Evolutionary conservation across 2,329 filamentous ascomycete species (phyloP).

Genomic region (Sarocladium oryzae): DNA sequence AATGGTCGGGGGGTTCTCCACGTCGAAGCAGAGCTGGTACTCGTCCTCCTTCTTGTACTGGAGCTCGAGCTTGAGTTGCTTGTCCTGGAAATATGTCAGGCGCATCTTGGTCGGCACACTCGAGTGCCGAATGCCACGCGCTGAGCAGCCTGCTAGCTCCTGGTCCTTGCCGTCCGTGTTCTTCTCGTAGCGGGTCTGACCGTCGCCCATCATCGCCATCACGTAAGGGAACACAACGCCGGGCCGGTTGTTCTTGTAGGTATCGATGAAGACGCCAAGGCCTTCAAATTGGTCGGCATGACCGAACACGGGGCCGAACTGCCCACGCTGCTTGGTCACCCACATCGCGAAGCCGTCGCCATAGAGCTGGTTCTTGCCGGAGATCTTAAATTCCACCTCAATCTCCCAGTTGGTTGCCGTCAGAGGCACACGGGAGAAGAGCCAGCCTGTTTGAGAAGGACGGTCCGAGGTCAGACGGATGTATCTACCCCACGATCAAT

Average conservation of each 20-base stretch:
- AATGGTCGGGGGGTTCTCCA: conserved; percentile 63
- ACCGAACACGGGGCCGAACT: conserved; percentile 79
- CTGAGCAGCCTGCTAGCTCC: conserved; percentile 92
- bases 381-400: conserved; percentile 90
- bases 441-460: conserved; percentile 84
- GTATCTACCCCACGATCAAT: conserved; percentile 58
- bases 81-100: conserved; percentile 95
- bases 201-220: conserved; percentile 97
- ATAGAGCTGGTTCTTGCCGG: conserved; percentile 81
- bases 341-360: conserved; percentile 97
- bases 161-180: conserved; percentile 88
- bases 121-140: conserved; percentile 78
- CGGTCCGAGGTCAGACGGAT: conserved; percentile 88
- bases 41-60: conserved; percentile 88
- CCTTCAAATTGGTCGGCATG: conserved; percentile 85
- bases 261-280: conserved; percentile 92
- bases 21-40: conserved; percentile 79
- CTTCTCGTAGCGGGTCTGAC: conserved; percentile 83
- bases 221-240: conserved; percentile 95
- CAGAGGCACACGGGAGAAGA: conserved; percentile 88
- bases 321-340: conserved; percentile 88
- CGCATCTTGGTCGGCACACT: conserved; percentile 75
- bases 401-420: conserved; percentile 99
- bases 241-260: conserved; percentile 98
- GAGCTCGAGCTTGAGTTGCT: conserved; percentile 80